Base-by-base conservation (phyloP, 257 asterid genomes). In the Rhazya stricta region DNA sequence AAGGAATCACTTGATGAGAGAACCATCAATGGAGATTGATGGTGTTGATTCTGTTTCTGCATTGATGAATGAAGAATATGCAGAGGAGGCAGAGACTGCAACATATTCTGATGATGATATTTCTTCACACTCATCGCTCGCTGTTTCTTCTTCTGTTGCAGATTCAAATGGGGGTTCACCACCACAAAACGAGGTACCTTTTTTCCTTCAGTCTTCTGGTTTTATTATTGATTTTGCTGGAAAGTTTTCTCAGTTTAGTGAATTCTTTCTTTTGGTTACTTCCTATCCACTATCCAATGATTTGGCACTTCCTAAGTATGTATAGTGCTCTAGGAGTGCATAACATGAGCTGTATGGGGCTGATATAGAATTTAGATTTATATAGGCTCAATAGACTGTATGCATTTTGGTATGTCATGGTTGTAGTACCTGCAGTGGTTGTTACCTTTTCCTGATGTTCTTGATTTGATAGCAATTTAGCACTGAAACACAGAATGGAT, bases 31-130 rank as follows among this genome's bases (percentile, higher is more conserved):
- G 86, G 91, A 87, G 65, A 73, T 78, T 77, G 86, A 67, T 80
- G 78, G 72, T 42, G 74, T 30, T 73, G 97, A 87, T 29, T 86
- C 91, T 36, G 85, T 86, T 84, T 91, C 96, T 79, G 86, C 86
- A 58, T 67, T 88, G 80, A 82, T 84, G 87, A 78, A 82, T 78
- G 96, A 90, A 83, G 96, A 91, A 80, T 91, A 85, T 74, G 86
- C 89, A 27, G 95, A 93, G 77, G 98, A 91, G 83, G 90, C 96
- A 72, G 96, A 88, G 77, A 74, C 78, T 62, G 86, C 85, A 60
- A 86, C 93, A 15, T 82, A 77, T 69, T 82, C 97, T 2, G 96
- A 89, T 76, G 97, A 91, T 81, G 97, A 89, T 83, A 87, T 77
- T 78, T 89, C 96, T 62, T 88, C 92, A 18, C 94, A 89, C 79